Conservation (phyloP, 2,329 filamentous ascomycete genomes). For the Dothideomycetes sp. region DNA sequence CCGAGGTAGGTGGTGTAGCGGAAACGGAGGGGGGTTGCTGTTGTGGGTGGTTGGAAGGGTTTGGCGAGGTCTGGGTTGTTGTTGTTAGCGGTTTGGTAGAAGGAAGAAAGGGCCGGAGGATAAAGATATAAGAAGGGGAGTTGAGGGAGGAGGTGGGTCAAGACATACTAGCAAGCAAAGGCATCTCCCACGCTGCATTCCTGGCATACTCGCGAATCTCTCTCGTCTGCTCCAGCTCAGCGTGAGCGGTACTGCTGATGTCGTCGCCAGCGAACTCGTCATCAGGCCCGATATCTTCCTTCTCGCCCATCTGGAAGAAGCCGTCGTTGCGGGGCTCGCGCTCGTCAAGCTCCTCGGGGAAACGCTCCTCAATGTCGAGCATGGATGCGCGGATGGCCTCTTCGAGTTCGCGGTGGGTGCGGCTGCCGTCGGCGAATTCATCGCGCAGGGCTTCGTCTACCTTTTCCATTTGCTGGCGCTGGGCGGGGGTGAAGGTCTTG, state of each 20-base stretch:
- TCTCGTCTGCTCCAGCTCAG: slow-evolving; percentile 75
- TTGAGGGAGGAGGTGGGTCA: background rate
- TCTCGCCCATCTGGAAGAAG: slow-evolving; percentile 14
- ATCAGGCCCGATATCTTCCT: slow-evolving; percentile 18
- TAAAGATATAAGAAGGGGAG: background rate
- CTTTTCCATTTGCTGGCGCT: slow-evolving; percentile 9
- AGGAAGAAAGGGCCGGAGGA: background rate
- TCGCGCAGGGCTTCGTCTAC: slow-evolving; percentile 5
- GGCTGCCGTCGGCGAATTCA: slow-evolving; percentile 7
- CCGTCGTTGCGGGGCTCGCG: slow-evolving; percentile 6
- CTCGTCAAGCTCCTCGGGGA: slow-evolving; percentile 5
- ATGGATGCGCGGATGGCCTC: slow-evolving; percentile 5
- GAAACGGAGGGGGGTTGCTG: slow-evolving; percentile 70
- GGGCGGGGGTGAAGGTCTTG: slow-evolving; percentile 8
- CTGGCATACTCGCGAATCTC: slow-evolving; percentile 83
- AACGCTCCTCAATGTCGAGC: slow-evolving; percentile 8
- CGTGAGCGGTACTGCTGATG: slow-evolving; percentile 72
- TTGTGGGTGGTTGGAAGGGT: slow-evolving; percentile 62
- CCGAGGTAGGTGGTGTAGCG: slow-evolving; percentile 96
- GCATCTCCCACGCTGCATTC: slow-evolving; percentile 91
- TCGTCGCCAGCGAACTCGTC: slow-evolving; percentile 70
- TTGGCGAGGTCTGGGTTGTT: slow-evolving; percentile 60
- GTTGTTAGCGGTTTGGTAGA: slow-evolving; percentile 4
- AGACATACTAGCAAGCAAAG: slow-evolving; percentile 63
- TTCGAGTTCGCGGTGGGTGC: slow-evolving; percentile 9